phyloP scores from a whole-genome alignment of 2,329 filamentous ascomycete genomes.

The Colletotrichum salicis region DNA sequence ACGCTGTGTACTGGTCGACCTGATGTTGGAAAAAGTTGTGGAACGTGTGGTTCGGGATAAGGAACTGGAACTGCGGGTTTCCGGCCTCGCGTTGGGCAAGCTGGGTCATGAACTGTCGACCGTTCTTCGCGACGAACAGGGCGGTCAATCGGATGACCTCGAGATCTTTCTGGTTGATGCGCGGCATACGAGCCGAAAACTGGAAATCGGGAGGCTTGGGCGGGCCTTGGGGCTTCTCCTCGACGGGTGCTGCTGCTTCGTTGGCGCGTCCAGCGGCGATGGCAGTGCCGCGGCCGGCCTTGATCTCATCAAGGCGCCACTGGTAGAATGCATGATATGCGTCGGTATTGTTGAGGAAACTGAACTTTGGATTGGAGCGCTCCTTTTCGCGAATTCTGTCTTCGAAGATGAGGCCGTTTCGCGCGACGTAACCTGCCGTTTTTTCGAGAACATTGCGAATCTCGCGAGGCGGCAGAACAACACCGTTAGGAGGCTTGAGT shows the following conservation, averaged over 20 bases:
- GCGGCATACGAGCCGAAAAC: conserved; percentile 96
- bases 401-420: conserved; percentile 77
- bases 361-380: conserved; percentile 86
- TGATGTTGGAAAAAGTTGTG: conserved; percentile 95
- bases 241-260: conserved; percentile 64
- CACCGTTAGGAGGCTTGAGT: conserved; percentile 81
- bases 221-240: conserved; percentile 80
- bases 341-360: conserved; percentile 83
- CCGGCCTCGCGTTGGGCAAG: conserved; percentile 88
- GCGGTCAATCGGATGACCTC: conserved; percentile 81
- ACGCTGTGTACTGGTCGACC: conserved; percentile 90
- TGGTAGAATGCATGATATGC: conserved; percentile 88
- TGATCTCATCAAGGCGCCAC: conserved; percentile 91
- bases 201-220: conserved; percentile 86
- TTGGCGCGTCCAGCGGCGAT: conserved; percentile 79
- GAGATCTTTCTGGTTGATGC: conserved; percentile 94
- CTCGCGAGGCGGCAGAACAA: conserved; percentile 89
- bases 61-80: conserved; percentile 96
- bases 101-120: conserved; percentile 89
- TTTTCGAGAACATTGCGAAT: conserved; percentile 90
- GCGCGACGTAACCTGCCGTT: conserved; percentile 89
- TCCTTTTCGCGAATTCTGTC: conserved; percentile 89
- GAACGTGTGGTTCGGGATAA: conserved; percentile 93
- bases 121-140: conserved; percentile 91
- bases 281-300: conserved; percentile 81